Evolutionary conservation across 768 basidiomycete genomes (phyloP), one percentile per base, ranked within the genome.

Genomic region (Suillus fuscotomentosus): DNA sequence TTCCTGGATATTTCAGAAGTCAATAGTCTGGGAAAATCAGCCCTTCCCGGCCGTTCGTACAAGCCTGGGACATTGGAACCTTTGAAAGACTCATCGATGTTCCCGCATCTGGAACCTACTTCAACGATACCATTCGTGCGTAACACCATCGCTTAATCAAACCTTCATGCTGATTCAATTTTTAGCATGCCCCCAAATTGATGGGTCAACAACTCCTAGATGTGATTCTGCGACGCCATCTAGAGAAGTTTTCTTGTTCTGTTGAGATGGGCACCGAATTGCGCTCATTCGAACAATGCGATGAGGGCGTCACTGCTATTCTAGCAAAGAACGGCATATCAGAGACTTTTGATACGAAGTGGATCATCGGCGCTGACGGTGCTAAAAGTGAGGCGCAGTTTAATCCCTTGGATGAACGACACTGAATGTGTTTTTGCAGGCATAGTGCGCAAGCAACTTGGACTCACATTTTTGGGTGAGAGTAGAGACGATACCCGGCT

Each of bases 231-330:
- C 60, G 70, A 45, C 59, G 57, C 27, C 70, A 68, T 47, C 63
- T 74, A n/a, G 66, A 68, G 31, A 70, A 69, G 8, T 64, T 69
- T 13, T 68, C 66, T 0, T 76, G 75, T 56, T 50, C 53, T 15
- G 76, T 84, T 10, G 81, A 82, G 61, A 65, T 75, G 0, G 75
- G 71, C 1, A 75, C 74, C 9, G 80, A 80, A 63, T 67, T 82
- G 9, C 60, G 67, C 14, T 67, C 63, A 3, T 68, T 83, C 34
- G 75, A 77, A 63, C 80, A 81, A 62, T 55, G 65, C 39, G 54
- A 65, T 0, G 75, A 79, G 56, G 63, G 66, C 36, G 76, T 82
- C 10, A 65, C 66, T 1, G 78, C 71, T 1, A 51, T 36, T 27
- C 42, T 65, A 9, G n/a, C 20, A 15, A 63, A 61, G 38, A 38